Evolutionary conservation across 768 basidiomycete species (phyloP).

Genomic region (Amanita phalloides): DNA sequence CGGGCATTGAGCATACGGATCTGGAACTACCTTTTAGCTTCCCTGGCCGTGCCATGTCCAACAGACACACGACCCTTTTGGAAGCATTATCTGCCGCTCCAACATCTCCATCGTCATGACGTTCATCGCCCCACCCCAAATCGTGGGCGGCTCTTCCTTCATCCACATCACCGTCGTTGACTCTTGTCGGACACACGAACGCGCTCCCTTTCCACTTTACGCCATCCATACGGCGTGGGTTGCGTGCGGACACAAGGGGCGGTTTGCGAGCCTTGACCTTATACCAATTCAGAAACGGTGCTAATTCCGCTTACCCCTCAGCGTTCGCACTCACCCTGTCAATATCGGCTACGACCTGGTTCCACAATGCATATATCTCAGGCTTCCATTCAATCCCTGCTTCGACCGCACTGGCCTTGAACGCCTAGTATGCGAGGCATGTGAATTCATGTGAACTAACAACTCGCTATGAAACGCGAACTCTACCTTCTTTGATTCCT

Average conservation of each 20-base stretch:
- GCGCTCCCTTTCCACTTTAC: neutral
- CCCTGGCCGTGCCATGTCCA: constrained; percentile 4
- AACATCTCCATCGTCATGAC: neutral
- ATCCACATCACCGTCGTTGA: neutral
- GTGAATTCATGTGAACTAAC: neutral
- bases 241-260: constrained; percentile 1
- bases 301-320: neutral
- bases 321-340: neutral
- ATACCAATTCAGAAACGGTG: neutral
- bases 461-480: neutral
- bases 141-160: neutral
- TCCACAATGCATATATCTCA: neutral
- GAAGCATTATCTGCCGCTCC: neutral
- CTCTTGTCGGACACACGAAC: neutral
- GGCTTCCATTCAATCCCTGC: neutral
- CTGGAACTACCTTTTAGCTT: constrained; percentile 1
- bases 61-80: constrained; percentile 1
- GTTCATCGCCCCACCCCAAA: neutral
- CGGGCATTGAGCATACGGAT: neutral
- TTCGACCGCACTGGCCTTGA: neutral
- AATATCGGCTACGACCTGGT: neutral
- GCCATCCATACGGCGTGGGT: constrained; percentile 6
- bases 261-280: constrained; percentile 1
- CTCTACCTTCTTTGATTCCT: constrained; percentile 3
- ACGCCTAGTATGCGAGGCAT: neutral